Evolutionary conservation across 2,329 filamentous ascomycete species (phyloP), one percentile per base, ranked within the genome.

Genomic region (Macrophomina pseudophaseolina): DNA sequence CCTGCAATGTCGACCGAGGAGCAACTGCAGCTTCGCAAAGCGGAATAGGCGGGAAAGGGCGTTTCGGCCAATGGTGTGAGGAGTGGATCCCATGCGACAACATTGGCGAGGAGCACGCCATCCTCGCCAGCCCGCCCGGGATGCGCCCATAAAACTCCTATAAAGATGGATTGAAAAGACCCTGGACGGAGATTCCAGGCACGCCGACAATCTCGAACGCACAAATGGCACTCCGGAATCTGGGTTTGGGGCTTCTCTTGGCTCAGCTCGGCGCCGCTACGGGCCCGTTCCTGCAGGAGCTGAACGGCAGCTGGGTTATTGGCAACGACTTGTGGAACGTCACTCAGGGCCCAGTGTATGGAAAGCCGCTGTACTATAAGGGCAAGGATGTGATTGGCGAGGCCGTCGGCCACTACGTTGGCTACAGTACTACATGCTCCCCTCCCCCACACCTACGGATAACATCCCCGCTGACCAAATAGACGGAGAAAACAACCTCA

Each of bases 401-500:
- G 38, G 80, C 80, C 0, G 74, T 75, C 4, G 80, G 80, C 4
- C 80, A 82, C 67, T 82, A 82, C 67, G 80, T 81, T 54, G 81
- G 80, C 69, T 82, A 81, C 69, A 80, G 80, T 81, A 73, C 51
- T 74, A 8, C 14, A 18, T 8, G 9, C 8, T 14, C 18, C 30
- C 14, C 4, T 14, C 8, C 14, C n/a, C 28, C 35, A 14, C 30
- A 32, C 3, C 12, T 16, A 2, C 16, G 35, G 35, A 38, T 9
- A 32, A 38, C 28, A 46, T 1, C n/a, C 9, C 35, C 33, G 42
- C 42, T 42, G 49, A 53, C 28, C 14, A 1, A 28, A 33, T 40
- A 84, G 82, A 84, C 66, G 83, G 82, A 14, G 78, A 76, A 23
- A 80, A 79, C 40, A 78, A 85, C 68, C 74, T 85, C 6, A 78